Evolutionary conservation across 805 yeast genomes (phyloP).

Genomic region (Lipomyces sp.): DNA sequence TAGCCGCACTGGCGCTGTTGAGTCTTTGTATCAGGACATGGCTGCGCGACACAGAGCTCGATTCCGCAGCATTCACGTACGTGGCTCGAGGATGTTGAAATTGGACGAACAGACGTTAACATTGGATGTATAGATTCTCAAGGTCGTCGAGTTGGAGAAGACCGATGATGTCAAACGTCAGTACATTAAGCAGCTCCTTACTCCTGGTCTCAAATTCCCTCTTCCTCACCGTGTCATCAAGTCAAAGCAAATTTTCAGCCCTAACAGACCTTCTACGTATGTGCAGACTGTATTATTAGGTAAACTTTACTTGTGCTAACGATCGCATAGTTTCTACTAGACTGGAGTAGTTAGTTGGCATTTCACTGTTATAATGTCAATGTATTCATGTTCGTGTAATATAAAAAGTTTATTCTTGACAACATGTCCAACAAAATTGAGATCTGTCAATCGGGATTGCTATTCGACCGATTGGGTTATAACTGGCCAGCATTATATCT

Average conservation of each 20-base stretch:
- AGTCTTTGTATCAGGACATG: conserved; percentile 98
- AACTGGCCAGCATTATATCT: neutral
- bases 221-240: conserved; percentile 99
- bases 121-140: conserved; percentile 58
- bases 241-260: conserved; percentile 83
- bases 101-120: neutral
- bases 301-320: neutral
- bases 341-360: neutral
- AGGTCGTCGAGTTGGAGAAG: conserved; percentile 98
- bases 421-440: neutral
- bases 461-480: neutral
- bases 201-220: conserved; percentile 98
- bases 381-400: neutral
- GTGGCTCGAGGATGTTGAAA: neutral
- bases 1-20: conserved; percentile 98
- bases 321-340: neutral
- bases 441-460: too few species aligned
- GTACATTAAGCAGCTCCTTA: conserved; percentile 95
- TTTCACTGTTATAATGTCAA: neutral
- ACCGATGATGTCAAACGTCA: conserved; percentile 98
- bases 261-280: conserved; percentile 88
- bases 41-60: conserved; percentile 99
- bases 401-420: conserved; percentile 1
- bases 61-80: conserved; percentile 95
- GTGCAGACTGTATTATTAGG: neutral